Conservation (phyloP, 2,329 filamentous ascomycete genomes). For the Metarhizium anisopliae region DNA sequence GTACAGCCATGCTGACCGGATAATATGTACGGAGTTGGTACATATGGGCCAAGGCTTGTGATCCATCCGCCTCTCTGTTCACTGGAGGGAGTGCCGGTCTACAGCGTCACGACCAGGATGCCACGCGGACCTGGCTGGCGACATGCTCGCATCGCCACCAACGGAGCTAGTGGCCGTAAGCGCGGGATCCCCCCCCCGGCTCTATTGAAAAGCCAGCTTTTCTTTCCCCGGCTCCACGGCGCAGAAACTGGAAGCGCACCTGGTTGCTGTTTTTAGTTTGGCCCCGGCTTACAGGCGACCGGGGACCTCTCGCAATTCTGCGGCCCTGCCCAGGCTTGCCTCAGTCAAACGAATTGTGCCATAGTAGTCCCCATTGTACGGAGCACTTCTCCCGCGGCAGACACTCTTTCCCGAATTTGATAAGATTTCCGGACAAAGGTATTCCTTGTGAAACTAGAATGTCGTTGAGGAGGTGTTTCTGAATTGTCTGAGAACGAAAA, state of each 20-base stretch:
- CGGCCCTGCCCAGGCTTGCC: no score
- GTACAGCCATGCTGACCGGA: neutral
- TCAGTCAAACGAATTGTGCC: no score
- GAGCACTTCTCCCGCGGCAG: no score
- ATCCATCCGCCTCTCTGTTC: no score
- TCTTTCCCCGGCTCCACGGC: neutral
- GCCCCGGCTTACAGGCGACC: neutral
- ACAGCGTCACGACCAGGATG: neutral
- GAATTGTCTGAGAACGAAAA: no score
- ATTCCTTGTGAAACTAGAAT: no score
- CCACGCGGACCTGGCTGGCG: neutral
- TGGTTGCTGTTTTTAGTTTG: neutral
- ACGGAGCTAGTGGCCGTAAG: neutral
- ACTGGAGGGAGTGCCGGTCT: neutral
- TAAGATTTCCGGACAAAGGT: no score
- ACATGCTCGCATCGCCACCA: neutral
- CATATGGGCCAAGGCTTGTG: neutral
- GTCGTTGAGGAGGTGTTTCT: no score
- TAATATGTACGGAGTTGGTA: no score
- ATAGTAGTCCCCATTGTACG: no score
- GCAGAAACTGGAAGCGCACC: neutral
- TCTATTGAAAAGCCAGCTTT: neutral
- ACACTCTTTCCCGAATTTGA: no score
- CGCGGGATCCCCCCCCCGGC: neutral
- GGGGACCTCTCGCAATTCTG: neutral